phyloP scores from a whole-genome alignment of 1,284 basidiomycete species.

The Volvariella surrecta region DNA sequence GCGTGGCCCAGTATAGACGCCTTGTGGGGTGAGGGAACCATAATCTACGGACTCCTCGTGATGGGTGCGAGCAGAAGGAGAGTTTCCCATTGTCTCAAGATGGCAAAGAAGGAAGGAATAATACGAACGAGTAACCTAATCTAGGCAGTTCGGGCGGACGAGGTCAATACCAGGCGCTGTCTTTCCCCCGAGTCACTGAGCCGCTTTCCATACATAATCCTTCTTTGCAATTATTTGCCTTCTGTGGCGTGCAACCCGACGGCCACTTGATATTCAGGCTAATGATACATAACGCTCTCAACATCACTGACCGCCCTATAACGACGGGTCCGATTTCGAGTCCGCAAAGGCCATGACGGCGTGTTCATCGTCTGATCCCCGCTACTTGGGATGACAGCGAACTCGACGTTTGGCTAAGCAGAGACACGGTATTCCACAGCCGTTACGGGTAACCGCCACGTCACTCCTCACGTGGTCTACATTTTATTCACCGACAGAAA shows the following conservation, averaged over 20 bases:
- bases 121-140: neutral
- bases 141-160: neutral
- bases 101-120: neutral
- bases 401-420: too few species aligned
- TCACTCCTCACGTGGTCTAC: slow-evolving; percentile 24
- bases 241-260: neutral
- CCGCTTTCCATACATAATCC: neutral
- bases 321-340: too few species aligned
- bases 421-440: neutral
- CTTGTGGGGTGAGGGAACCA: slow-evolving; percentile 81
- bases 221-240: neutral
- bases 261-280: too few species aligned
- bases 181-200: neutral
- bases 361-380: too few species aligned
- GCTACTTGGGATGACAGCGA: too few species aligned
- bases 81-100: slow-evolving; percentile 63
- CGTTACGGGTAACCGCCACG: slow-evolving; percentile 22
- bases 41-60: slow-evolving; percentile 76
- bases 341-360: too few species aligned
- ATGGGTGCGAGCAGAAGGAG: slow-evolving; percentile 57
- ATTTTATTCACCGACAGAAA: slow-evolving; percentile 13
- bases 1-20: slow-evolving; percentile 78
- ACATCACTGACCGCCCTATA: too few species aligned
- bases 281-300: too few species aligned
- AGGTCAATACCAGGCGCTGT: neutral